Evolutionary conservation across 805 yeast genomes (phyloP), one percentile per base, ranked within the genome.

Genomic region (Barnettozyma vustinii): DNA sequence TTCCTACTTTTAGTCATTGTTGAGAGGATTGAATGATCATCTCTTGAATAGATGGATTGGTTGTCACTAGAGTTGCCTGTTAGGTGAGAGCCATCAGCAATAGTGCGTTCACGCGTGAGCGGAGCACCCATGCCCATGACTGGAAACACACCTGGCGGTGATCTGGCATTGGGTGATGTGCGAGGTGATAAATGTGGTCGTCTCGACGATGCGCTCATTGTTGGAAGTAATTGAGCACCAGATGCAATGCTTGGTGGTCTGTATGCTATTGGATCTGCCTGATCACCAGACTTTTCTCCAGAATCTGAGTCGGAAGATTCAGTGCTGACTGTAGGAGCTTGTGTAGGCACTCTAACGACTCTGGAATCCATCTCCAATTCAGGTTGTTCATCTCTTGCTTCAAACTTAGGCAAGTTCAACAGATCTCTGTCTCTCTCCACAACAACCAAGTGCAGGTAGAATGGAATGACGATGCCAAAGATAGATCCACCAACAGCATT

Each of bases 121-220:
- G 92, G 85, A 10, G 70, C 72, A 1, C 87, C 90, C 92, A 86
- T 84, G 1, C 87, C 92, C 56, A 72, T 72, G 2, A 86, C 91
- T 0, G 95, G 94, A 66, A 85, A 86, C 1, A 85, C 90, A 52
- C 88, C 88, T 23, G 78, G 78, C 4, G 92, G 95, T 1, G 90
- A 83, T 53, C 78, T 65, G 6, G 66, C 46, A 8, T 33, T 35
- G 25, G 12, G 23, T 32, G 25, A 19, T 37, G 20, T 36, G 30
- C 41, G 33, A 30, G 16, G 33, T 12, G 53, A 49, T 6, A 23
- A 25, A 7, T 33, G 18, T 0, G 51, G 19, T 36, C 46, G 50
- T 12, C 47, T 37, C 2, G 56, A 55, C 3, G 42, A 9, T 21
- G 55, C 42, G 2, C 58, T 49, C 9, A 37, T 15, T 2, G 35